These are phyloP conservation scores for Colletotrichum destructivum DNA, from an alignment of 2,329 filamentous ascomycete species.

Conservation along the genomic window DNA sequence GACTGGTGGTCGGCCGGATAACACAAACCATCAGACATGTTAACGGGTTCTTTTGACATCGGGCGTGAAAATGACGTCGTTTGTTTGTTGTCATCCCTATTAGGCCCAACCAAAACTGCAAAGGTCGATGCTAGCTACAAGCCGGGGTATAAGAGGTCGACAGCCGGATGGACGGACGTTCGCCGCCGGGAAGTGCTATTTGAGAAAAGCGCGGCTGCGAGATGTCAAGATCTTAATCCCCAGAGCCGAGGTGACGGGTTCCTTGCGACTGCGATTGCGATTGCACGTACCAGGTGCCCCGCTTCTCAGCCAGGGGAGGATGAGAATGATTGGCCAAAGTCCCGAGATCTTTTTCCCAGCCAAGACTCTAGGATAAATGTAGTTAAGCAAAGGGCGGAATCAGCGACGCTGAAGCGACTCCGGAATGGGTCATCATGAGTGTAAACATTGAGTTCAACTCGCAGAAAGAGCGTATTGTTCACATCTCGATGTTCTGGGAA, in stretches of 20 bases:
- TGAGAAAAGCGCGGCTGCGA: constrained; percentile 15
- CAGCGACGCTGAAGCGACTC: background rate
- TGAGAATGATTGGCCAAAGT: background rate
- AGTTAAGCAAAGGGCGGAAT: background rate
- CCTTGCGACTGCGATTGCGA: background rate
- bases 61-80: background rate
- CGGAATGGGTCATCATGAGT: background rate
- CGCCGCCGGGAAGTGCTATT: constrained; percentile 19
- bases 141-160: constrained; percentile 1
- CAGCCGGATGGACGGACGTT: constrained; percentile 11
- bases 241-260: constrained; percentile 16
- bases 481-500: constrained; percentile 6
- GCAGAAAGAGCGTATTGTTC: background rate
- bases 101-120: background rate
- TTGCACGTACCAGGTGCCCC: constrained; percentile 13
- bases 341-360: background rate
- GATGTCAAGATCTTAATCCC: constrained; percentile 6
- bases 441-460: background rate
- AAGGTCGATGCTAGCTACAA: constrained; percentile 17
- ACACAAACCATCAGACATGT: constrained; percentile 11
- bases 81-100: background rate
- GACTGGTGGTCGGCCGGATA: background rate
- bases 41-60: background rate
- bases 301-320: background rate
- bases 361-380: background rate